Conservation (phyloP, 2,329 filamentous ascomycete genomes). For the Chalaropsis ovoidea region DNA sequence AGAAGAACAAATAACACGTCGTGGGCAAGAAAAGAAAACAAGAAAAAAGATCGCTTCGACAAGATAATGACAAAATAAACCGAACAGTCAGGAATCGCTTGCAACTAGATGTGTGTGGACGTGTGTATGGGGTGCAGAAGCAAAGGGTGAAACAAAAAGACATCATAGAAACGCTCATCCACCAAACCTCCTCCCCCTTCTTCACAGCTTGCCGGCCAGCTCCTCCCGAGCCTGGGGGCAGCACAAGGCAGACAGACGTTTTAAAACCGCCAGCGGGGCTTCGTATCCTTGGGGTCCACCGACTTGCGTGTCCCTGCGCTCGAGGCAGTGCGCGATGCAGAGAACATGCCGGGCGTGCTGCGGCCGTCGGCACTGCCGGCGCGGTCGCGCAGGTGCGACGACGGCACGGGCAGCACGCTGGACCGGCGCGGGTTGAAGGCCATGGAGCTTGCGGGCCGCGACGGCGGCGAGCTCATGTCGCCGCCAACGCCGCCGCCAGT, state of each 20-base stretch:
- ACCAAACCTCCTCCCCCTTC: neutral
- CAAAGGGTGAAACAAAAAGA: constrained; percentile 14
- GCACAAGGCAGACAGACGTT: too few species aligned
- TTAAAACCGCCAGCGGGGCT: constrained; percentile 43
- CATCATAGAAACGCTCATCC: constrained; percentile 8
- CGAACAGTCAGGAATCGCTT: constrained; percentile 18
- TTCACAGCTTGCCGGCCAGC: neutral
- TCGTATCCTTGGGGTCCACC: constrained; percentile 33
- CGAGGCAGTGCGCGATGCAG: constrained; percentile 38
- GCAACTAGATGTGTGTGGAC: constrained; percentile 8
- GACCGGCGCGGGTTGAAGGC: constrained; percentile 39
- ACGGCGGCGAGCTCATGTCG: constrained; percentile 14
- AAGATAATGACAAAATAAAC: constrained; percentile 12
- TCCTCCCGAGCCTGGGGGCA: too few species aligned
- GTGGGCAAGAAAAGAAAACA: constrained; percentile 5
- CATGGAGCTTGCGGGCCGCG: constrained; percentile 49
- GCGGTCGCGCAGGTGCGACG: constrained; percentile 30
- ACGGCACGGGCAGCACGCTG: constrained; percentile 45
- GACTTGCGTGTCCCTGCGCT: constrained; percentile 34
- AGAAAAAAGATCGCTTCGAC: constrained; percentile 14
- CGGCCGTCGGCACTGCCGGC: constrained; percentile 34
- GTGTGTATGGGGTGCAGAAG: neutral
- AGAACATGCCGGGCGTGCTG: constrained; percentile 40
- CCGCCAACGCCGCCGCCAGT: constrained; percentile 1
- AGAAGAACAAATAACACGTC: neutral